Evolutionary conservation across 2,329 filamentous ascomycete species (phyloP), one percentile per base, ranked within the genome.

Genomic region (Talaromyces sp.): DNA sequence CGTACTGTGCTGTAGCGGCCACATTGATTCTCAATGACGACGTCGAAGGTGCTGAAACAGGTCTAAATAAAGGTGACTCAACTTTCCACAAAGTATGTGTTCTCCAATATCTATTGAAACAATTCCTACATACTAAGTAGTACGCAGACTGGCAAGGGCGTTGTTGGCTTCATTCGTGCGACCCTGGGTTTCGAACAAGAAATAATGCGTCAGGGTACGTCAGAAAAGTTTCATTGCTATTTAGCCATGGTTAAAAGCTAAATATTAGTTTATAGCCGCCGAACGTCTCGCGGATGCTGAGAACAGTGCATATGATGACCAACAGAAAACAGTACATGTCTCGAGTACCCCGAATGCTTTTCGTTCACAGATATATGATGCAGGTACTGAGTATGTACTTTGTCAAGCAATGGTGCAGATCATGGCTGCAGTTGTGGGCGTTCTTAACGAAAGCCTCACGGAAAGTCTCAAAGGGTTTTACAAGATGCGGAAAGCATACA

Each of bases 391-490:
- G 77, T 98, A 90, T 72, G 86, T 90, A 2, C 80, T 98, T 4
- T 90, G 91, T 62, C 85, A 91, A 62, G 90, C 92, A 4, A 87
- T 97, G 77, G 85, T 91, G 1, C 91, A 96, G 74, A 81, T 97
- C 64, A 96, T 97, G 89, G 84, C 86, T 60, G 93, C 93, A 0
- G 88, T 99, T 1, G 87, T 97, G 0, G 91, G 87, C 0, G 90
- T 98, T 17, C 78, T 98, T 67, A 96, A 96, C 66, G 95, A 98
- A 78, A 96, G 90, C 71, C 77, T 98, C 68, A 93, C 93, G 0
- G 95, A 98, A 73, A 91, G 87, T 17, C 85, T 98, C 73, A 91
- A 89, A 75, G 91, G 91, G 6, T 98, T 98, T 70, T 96, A 96
- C 71, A 96, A 95, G 75, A 77, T 98, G 67, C 84, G 93, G 63